Evolutionary conservation across 2,329 filamentous ascomycete genomes (phyloP), one percentile per base, ranked within the genome.

Genomic region (Beauveria rudraprayagi): DNA sequence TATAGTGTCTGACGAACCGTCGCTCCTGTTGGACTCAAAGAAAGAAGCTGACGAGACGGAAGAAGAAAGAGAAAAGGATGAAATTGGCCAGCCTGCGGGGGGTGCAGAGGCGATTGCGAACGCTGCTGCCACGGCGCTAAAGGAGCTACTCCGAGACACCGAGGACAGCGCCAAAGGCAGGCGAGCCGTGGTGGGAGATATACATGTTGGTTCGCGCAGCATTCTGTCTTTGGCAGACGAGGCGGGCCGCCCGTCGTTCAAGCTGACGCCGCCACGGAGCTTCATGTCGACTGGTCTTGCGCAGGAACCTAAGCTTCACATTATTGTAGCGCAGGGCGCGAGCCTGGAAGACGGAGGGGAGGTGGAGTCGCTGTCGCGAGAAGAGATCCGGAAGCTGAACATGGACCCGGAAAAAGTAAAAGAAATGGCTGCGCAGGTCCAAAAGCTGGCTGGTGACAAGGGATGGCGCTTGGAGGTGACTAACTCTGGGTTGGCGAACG

Each of bases 381-480:
- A 87, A 41, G 86, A 92, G 64, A 77, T 95, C 43, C 83, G 86
- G 68, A 82, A 84, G 67, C 75, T 90, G 50, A 84, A 88, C 16
- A 77, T 93, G 34, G 82, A 87, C 59, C 82, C 83, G 0, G 81
- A 87, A 52, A 80, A 86, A 48, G 79, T 96, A 3, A 86, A 92
- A 66, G 79, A 85, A 51, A 77, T 96, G 70, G 83, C 83, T 67
- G 80, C 85, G 64, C 79, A 90, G 69, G 74, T 96, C 62, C 80
- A 89, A 70, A 82, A 85, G 67, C 70, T 89, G 46, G 90, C 90
- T 0, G 83, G 85, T 3, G 85, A 87, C 8, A 83, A 86, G 65
- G 85, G 85, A 17, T 96, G 92, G 91, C 89, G 86, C 67, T 77
- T 96, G 62, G 90, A 94, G 72, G 79, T 94, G 16, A 83, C 94